Evolutionary conservation across 495 filamentous ascomycete genomes (phyloP), one percentile per base, ranked within the genome.

Genomic region (Neurospora intermedia): DNA sequence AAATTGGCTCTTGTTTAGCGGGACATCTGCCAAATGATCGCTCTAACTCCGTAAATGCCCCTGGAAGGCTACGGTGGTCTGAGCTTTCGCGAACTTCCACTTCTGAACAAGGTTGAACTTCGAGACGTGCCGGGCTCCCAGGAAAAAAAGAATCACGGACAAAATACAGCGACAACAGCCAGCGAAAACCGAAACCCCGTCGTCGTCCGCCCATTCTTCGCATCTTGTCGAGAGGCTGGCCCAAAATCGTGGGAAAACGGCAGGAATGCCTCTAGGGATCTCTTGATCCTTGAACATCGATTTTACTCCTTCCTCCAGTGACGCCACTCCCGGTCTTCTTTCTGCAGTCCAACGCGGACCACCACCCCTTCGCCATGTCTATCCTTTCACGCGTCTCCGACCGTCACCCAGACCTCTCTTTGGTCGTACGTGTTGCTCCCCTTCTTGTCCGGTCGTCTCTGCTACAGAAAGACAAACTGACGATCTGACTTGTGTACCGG

Each of bases 391-490:
- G 76, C 70, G 70, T 73, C 35, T 77, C 77, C 20, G 78, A 76
- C 70, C 82, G 76, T 70, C 81, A 83, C 74, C 83, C 83, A 78
- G 91, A 94, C 79, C 84, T 96, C 71, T 91, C 92, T 77, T 84
- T 97, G 72, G 93, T 97, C 73, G 92, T 94, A 81, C 84, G 92
- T 86, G 70, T 73, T n/a, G 20, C 41, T 16, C 13, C 41, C 48
- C 7, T 6, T 69, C 70, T 70, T 35, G 13, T 69, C 20, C 41
- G 43, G 43, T 10, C 46, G 59, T 42, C 42, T 16, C 31, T 48
- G 35, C 74, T 74, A 54, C 3, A 23, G 2, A 11, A 31, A 10
- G 6, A 3, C n/a, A 71, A 23, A 43, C 75, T 76, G 38, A 75
- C 48, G 6, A n/a, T 66, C n/a, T 31, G 23, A 40, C 10, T 66